These are phyloP conservation scores for Magnolia sinica DNA, from an alignment of 164 flowering plant species.

Conservation along the genomic window DNA sequence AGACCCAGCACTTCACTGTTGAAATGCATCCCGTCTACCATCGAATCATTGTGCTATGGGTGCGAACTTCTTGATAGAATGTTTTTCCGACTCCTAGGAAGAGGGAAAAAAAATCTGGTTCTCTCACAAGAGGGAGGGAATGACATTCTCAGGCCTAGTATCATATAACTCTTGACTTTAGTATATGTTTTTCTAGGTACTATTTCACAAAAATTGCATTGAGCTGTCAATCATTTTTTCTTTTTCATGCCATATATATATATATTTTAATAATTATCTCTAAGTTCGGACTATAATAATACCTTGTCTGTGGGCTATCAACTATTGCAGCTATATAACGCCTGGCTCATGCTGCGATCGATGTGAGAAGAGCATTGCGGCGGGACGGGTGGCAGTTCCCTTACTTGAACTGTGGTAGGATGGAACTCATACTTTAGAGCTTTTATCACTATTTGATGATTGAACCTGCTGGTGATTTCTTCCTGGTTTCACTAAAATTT, in stretches of 20 bases:
- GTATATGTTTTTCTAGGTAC: too few species aligned
- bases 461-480: background rate
- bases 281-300: background rate
- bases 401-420: conserved; percentile 49
- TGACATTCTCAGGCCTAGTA: too few species aligned
- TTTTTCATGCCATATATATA: background rate
- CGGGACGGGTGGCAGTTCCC: conserved; percentile 59
- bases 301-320: background rate
- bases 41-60: too few species aligned
- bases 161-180: too few species aligned
- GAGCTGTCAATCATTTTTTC: background rate
- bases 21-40: too few species aligned
- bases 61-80: too few species aligned
- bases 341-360: conserved; percentile 63
- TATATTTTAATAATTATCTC: too few species aligned
- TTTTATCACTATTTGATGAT: background rate
- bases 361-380: conserved; percentile 35
- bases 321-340: conserved; percentile 37
- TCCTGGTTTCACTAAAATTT: background rate
- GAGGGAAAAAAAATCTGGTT: too few species aligned
- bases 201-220: too few species aligned
- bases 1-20: too few species aligned
- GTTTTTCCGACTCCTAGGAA: too few species aligned
- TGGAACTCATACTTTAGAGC: background rate
- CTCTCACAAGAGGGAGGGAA: too few species aligned